Conservation (phyloP, 257 asterid species). For the Nicotiana benthamiana region DNA sequence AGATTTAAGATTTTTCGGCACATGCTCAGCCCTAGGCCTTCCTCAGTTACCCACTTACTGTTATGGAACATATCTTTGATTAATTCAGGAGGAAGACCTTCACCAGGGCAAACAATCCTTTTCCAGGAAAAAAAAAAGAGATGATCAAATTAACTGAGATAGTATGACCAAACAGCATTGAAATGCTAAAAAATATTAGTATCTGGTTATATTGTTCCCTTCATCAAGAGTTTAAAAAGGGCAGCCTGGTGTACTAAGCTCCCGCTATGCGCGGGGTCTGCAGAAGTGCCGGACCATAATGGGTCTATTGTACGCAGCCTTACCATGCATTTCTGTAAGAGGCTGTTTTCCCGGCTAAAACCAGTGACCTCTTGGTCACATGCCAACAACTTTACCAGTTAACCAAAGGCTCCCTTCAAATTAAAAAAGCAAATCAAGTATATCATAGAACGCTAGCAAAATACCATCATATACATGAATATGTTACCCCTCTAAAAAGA, state of each 20-base stretch:
- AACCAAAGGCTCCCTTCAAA: too few relatives aligned
- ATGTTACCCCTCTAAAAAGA: not conserved
- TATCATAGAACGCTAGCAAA: not conserved
- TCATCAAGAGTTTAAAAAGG: not conserved
- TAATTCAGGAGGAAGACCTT: conserved; percentile 73
- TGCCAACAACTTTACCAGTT: too few relatives aligned
- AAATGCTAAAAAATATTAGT: not conserved
- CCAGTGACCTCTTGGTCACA: too few relatives aligned
- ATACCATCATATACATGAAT: not conserved
- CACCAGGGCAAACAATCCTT: conserved; percentile 84
- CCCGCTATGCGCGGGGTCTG: too few relatives aligned
- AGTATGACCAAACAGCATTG: not conserved
- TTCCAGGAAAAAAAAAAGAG: not conserved
- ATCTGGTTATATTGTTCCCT: not conserved
- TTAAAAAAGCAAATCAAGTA: too few relatives aligned
- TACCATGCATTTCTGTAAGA: too few relatives aligned
- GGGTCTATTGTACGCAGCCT: too few relatives aligned
- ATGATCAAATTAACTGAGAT: not conserved
- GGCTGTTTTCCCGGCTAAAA: too few relatives aligned
- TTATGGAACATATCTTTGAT: conserved; percentile 80
- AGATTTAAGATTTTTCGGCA: conserved; percentile 61
- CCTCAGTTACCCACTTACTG: conserved; percentile 57
- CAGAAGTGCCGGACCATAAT: too few relatives aligned
- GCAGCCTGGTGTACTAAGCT: too few relatives aligned
- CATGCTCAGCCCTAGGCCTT: conserved; percentile 72